Evolutionary conservation across 2,329 filamentous ascomycete species (phyloP).

Genomic region (Trichoderma oligosporum): DNA sequence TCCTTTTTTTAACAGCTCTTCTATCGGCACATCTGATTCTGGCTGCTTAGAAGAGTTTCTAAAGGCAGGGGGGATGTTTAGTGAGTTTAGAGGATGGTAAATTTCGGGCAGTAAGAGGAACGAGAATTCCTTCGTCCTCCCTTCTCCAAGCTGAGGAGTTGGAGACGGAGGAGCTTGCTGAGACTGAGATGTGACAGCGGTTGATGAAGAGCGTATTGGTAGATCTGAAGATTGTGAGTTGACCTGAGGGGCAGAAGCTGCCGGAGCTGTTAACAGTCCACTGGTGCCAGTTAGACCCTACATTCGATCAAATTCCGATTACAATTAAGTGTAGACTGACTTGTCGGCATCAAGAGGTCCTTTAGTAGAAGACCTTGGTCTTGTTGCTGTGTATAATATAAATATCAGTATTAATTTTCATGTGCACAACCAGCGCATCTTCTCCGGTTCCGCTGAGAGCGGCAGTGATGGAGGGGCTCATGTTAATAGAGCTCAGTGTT

Average conservation of each 20-base stretch:
- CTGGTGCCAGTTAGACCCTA: constrained; percentile 19
- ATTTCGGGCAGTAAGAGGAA: constrained; percentile 76
- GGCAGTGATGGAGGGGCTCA: neutral
- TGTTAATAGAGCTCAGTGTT: neutral
- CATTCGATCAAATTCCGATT: neutral
- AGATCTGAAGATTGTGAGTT: constrained; percentile 14
- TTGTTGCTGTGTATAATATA: constrained; percentile 37
- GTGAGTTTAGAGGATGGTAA: constrained; percentile 73
- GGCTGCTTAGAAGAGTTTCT: constrained; percentile 64
- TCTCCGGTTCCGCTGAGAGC: neutral
- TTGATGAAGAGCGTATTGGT: constrained; percentile 22
- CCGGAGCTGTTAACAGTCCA: constrained; percentile 31
- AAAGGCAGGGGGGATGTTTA: constrained; percentile 61
- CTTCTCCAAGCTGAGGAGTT: constrained; percentile 31
- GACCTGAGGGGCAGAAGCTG: constrained; percentile 25
- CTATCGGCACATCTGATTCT: constrained; percentile 58
- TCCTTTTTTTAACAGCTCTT: constrained; percentile 63
- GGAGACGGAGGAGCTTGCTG: constrained; percentile 29
- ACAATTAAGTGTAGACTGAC: constrained; percentile 48
- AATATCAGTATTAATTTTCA: constrained; percentile 14
- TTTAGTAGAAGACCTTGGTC: constrained; percentile 67
- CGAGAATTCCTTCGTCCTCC: constrained; percentile 63
- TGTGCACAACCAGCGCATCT: neutral
- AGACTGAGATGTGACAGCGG: constrained; percentile 27
- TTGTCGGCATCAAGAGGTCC: constrained; percentile 74